Percentiles rank a stretch among this genome's conserved stretches.
These are phyloP conservation scores for Prunus fruticosa DNA, from an alignment of 306 rosid species.

Conservation along the genomic window DNA sequence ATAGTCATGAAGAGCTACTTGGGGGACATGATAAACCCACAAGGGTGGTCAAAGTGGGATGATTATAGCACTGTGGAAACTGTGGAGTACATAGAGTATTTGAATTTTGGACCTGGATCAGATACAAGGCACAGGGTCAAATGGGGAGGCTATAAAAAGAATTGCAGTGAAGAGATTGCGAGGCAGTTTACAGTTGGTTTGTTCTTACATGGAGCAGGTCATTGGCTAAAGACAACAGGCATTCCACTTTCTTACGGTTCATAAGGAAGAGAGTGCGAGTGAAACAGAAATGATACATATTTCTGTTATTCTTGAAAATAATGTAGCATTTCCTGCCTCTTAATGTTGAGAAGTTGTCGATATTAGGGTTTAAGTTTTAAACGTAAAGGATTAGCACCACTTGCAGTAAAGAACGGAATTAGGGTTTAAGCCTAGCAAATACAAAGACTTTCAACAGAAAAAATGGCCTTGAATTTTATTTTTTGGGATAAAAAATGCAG, in stretches of 20 bases:
- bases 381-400: too few relatives aligned
- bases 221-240: not conserved
- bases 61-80: not conserved
- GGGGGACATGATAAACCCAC: not conserved
- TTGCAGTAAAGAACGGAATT: too few relatives aligned
- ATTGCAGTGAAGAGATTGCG: not conserved
- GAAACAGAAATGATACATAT: not conserved
- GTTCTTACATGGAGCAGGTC: conserved; percentile 4
- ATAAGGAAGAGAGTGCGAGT: not conserved
- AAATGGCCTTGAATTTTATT: not conserved
- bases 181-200: conserved; percentile 7
- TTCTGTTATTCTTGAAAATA: not conserved
- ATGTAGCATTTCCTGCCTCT: too few relatives aligned
- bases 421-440: too few relatives aligned
- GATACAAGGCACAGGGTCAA: not conserved
- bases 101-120: conserved; percentile 8
- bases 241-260: conserved; percentile 4
- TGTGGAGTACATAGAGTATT: not conserved
- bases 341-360: too few relatives aligned
- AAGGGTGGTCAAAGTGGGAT: conserved; percentile 11
- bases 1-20: conserved; percentile 1
- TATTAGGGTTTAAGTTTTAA: too few relatives aligned
- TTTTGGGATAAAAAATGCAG: not conserved
- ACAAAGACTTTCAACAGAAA: not conserved
- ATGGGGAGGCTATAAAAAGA: conserved; percentile 4